Evolutionary conservation across 106 monocot species (phyloP), one percentile per base, ranked within the genome.

Genomic region (Dioscorea dumetorum): DNA sequence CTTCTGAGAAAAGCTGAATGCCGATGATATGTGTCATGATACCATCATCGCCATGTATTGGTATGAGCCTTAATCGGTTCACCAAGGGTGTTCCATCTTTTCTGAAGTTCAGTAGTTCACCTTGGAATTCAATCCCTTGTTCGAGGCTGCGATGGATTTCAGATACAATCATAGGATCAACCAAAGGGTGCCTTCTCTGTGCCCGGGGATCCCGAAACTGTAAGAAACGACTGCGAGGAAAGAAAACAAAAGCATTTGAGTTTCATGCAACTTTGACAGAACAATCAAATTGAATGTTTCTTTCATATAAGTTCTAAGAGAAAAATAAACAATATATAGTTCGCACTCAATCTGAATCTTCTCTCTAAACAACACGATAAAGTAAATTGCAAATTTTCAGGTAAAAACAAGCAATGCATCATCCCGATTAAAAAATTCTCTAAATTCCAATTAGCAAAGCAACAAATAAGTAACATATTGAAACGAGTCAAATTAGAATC

Each of bases 51-150:
- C 80, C 80, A 21, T 80, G 77, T 13, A 95, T 90, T 14, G 94
- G 94, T 51, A 80, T 77, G 2, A 95, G 81, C 57, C 85, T 75
- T 19, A 95, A 63, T 20, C 77, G 70, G 81, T 91, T 95, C 49
- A 91, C 67, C 54, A 95, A 58, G 5, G 94, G 91, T 3, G 94
- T 83, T 33, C 94, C 94, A 63, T 95, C 94, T 78, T 91, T 95
- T 24, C 78, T 73, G 60, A 95, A 95, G 80, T 95, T 95, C 18
- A 95, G 77, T 8, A 95, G 80, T 71, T 95, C 94, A 16, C 94
- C 90, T 62, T 88, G 80, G 77, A 95, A 95, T 57, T 95, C 94
- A 2, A 50, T 60, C 22, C 88, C 94, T 70, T 88, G 79, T 13
- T 85, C 81, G 4, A 95, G 72, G 65, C 83, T 88, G 73, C 83